Conservation (phyloP, 2,329 filamentous ascomycete genomes). For the Amphichorda felina region DNA sequence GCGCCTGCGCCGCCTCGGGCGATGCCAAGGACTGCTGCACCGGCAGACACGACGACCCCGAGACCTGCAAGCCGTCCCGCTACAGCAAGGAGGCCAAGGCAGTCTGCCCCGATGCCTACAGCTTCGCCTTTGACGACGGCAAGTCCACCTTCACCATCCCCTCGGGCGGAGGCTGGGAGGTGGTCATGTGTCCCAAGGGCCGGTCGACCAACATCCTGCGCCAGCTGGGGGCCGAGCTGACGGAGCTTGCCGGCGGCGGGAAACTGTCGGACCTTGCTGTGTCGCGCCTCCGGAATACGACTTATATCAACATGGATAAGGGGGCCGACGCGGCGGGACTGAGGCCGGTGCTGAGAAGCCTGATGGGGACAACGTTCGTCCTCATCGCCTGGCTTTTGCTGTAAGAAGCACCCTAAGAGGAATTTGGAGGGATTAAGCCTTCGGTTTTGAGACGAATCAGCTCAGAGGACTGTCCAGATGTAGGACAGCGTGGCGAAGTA, state of each 20-base stretch:
- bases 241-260: conserved; percentile 30
- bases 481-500: too few species aligned
- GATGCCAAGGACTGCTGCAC: conserved; percentile 63
- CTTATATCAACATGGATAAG: conserved; percentile 20
- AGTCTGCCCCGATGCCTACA: conserved; percentile 77
- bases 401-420: too few species aligned
- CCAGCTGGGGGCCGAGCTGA: conserved; percentile 36
- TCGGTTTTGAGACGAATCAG: too few species aligned
- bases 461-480: too few species aligned
- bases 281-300: conserved; percentile 17
- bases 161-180: conserved; percentile 53
- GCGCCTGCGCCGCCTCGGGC: conserved; percentile 61
- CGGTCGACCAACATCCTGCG: conserved; percentile 47
- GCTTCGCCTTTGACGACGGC: conserved; percentile 54
- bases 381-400: neutral
- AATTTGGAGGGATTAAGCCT: too few species aligned
- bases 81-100: conserved; percentile 62
- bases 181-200: conserved; percentile 62
- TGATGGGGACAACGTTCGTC: neutral
- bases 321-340: conserved; percentile 10
- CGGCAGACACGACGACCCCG: conserved; percentile 51
- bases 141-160: conserved; percentile 51
- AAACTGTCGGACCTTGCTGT: conserved; percentile 20
- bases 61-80: conserved; percentile 51
- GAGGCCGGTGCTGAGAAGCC: conserved; percentile 5